phyloP scores from a whole-genome alignment of 768 basidiomycete genomes.

The Boletus rubroflammeus region DNA sequence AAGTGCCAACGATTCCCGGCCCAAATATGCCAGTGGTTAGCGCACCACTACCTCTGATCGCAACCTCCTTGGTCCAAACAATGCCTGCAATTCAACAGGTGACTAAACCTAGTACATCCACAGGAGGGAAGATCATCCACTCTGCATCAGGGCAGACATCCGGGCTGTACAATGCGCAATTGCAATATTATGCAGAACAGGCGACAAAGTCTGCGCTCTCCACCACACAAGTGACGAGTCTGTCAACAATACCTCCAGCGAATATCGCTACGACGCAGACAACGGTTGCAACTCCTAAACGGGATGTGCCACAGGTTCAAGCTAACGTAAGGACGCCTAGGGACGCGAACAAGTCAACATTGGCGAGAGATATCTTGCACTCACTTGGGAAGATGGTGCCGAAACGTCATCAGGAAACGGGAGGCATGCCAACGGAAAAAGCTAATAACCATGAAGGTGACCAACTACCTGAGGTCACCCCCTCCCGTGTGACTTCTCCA shows the following conservation, averaged over 20 bases:
- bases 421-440: neutral
- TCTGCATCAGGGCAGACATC: neutral
- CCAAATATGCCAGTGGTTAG: neutral
- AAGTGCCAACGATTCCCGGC: neutral
- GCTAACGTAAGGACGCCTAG: conserved; percentile 26
- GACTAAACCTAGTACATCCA: neutral
- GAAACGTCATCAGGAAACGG: conserved; percentile 5
- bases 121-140: neutral
- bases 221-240: neutral
- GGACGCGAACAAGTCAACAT: conserved; percentile 46
- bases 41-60: neutral
- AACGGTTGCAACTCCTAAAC: conserved; percentile 7
- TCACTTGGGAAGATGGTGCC: conserved; percentile 39
- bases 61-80: neutral
- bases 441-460: neutral
- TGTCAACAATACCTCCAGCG: neutral
- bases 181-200: conserved; percentile 23
- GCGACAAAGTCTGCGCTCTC: conserved; percentile 7
- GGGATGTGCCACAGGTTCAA: neutral
- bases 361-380: conserved; percentile 56
- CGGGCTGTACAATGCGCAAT: conserved; percentile 10
- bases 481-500: neutral
- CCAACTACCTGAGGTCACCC: neutral
- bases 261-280: neutral
- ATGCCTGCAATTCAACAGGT: neutral